These are phyloP conservation scores for Atkinsonella hypoxylon DNA, from an alignment of 2,329 filamentous ascomycete species.

Conservation along the genomic window DNA sequence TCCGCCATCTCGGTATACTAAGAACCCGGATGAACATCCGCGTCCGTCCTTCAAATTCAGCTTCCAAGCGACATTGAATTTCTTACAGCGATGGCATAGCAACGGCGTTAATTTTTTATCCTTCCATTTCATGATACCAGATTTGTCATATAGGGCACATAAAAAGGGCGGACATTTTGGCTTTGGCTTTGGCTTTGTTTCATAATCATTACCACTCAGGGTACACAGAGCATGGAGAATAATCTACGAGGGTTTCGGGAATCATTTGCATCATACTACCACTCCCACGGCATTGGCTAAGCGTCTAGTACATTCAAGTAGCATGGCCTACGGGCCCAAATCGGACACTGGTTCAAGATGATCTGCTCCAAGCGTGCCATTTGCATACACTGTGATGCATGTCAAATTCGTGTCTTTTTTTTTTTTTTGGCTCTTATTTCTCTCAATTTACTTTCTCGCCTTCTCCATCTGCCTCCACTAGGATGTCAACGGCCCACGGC, in stretches of 20 bases:
- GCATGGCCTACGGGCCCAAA: not conserved
- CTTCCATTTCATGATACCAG: constrained; percentile 14
- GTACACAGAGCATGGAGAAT: constrained; percentile 5
- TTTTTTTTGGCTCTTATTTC: not conserved
- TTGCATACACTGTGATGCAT: not conserved
- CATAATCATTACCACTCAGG: constrained; percentile 8
- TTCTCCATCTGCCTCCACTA: not conserved
- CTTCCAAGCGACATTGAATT: constrained; percentile 5
- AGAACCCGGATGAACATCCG: not conserved
- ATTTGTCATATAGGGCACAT: constrained; percentile 12
- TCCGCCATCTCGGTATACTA: constrained; percentile 48
- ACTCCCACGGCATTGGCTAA: constrained; percentile 2
- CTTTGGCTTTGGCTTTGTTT: constrained; percentile 4
- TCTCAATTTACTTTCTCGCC: not conserved
- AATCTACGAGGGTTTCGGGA: not conserved
- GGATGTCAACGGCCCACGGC: not conserved
- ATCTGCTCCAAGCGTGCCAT: not conserved
- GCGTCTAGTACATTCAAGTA: not conserved
- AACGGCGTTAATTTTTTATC: constrained; percentile 13
- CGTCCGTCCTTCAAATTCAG: not conserved
- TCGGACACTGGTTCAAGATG: constrained; percentile 6
- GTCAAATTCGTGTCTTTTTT: not conserved
- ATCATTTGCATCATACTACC: not conserved
- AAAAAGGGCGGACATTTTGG: constrained; percentile 8
- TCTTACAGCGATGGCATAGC: constrained; percentile 16